Percentiles rank a stretch among this genome's conserved stretches.
phyloP scores from a whole-genome alignment of 345 rosid species.

The Corchorus olitorius region DNA sequence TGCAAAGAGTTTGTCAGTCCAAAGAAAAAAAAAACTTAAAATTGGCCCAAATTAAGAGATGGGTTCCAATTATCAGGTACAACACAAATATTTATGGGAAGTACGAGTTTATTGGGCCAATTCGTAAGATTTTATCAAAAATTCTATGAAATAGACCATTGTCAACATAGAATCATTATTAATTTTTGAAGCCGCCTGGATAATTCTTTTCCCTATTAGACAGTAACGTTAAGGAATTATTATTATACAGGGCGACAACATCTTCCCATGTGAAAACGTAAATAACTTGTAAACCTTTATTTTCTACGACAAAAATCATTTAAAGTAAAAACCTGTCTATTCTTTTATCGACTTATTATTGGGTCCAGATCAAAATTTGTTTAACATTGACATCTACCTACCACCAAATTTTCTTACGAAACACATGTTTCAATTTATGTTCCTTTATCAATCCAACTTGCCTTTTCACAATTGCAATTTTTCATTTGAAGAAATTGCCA shows the following conservation, averaged over 20 bases:
- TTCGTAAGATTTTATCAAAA: too few species aligned
- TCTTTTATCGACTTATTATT: neutral
- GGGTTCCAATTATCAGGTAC: too few species aligned
- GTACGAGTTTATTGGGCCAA: too few species aligned
- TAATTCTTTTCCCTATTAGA: neutral
- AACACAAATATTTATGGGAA: too few species aligned
- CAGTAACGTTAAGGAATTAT: neutral
- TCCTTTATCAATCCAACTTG: neutral
- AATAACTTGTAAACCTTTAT: neutral
- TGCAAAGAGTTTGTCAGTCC: too few species aligned
- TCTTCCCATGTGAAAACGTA: neutral
- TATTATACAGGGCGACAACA: neutral
- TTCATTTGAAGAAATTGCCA: neutral
- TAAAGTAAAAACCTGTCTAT: neutral
- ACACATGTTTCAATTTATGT: constrained; percentile 12
- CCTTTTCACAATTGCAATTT: neutral
- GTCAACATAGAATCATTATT: too few species aligned
- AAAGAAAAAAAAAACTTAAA: too few species aligned
- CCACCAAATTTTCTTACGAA: neutral
- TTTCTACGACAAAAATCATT: neutral
- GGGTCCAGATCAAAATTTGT: neutral
- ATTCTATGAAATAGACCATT: too few species aligned
- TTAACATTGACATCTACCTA: neutral
- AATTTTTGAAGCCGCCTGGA: neutral
- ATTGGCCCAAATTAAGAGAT: too few species aligned